These are phyloP conservation scores for Vanilla planifolia DNA, from an alignment of 106 monocot species.

Conservation along the genomic window DNA sequence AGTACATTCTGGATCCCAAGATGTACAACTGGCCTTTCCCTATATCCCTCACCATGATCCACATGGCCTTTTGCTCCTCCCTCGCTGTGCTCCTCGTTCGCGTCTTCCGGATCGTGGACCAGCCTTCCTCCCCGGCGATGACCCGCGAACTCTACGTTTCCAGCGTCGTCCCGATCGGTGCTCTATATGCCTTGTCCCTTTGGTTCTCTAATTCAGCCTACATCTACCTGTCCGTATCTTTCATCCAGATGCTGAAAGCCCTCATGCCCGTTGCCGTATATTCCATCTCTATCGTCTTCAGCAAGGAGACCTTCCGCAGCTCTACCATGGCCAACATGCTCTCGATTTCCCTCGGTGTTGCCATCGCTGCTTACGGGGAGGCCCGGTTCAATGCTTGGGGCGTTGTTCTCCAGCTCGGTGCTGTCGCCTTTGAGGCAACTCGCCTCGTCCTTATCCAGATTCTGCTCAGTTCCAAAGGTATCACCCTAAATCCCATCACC, in stretches of 20 bases:
- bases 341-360: conserved; percentile 34
- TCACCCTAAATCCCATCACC: conserved; percentile 39
- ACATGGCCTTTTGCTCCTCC: conserved; percentile 53
- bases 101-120: conserved; percentile 23
- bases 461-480: conserved; percentile 36
- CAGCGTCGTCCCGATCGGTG: conserved; percentile 13
- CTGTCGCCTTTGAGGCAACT: conserved; percentile 36
- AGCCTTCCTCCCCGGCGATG: conserved; percentile 26
- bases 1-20: conserved; percentile 47
- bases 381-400: conserved; percentile 25
- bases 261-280: conserved; percentile 59
- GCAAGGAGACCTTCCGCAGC: conserved; percentile 21
- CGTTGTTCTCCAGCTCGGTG: conserved; percentile 35
- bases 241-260: conserved; percentile 61
- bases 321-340: conserved; percentile 28
- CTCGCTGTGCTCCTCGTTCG: conserved; percentile 31
- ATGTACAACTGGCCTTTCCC: conserved; percentile 53
- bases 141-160: conserved; percentile 11
- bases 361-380: conserved; percentile 39
- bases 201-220: conserved; percentile 60
- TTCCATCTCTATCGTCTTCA: conserved; percentile 30
- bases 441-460: conserved; percentile 40
- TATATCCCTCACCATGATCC: conserved; percentile 43
- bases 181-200: conserved; percentile 43
- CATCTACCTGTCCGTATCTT: conserved; percentile 57